phyloP scores from a whole-genome alignment of 2,329 filamentous ascomycete species.

The Cercospora zeae-maydis region DNA sequence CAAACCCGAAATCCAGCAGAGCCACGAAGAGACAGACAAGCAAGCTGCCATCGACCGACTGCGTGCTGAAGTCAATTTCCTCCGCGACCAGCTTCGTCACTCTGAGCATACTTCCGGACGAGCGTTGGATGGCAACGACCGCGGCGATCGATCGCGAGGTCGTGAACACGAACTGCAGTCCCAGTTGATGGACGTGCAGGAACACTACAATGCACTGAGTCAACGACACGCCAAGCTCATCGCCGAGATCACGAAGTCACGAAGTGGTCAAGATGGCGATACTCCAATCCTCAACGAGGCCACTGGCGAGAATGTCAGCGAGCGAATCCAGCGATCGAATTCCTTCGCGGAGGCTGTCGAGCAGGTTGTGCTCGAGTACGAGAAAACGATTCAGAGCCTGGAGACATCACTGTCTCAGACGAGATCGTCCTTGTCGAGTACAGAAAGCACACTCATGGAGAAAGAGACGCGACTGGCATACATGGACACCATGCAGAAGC shows the following conservation, averaged over 20 bases:
- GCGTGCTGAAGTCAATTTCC: slow-evolving; percentile 87
- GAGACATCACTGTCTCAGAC: slow-evolving; percentile 90
- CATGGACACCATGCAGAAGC: slow-evolving; percentile 83
- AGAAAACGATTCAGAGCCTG: slow-evolving; percentile 93
- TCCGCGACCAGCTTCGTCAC: slow-evolving; percentile 88
- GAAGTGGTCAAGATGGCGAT: slow-evolving; percentile 59
- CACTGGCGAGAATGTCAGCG: slow-evolving; percentile 73
- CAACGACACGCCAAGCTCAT: slow-evolving; percentile 94
- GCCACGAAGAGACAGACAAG: slow-evolving; percentile 85
- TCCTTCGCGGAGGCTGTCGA: slow-evolving; percentile 95
- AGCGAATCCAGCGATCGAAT: slow-evolving; percentile 88
- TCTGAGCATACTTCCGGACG: slow-evolving; percentile 66
- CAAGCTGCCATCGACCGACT: slow-evolving; percentile 89
- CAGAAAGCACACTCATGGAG: slow-evolving; percentile 83
- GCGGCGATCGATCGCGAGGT: slow-evolving; percentile 51
- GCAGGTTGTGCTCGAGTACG: slow-evolving; percentile 93
- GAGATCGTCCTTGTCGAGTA: slow-evolving; percentile 73
- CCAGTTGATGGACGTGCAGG: slow-evolving; percentile 85
- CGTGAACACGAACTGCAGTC: slow-evolving; percentile 88
- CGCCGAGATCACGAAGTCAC: slow-evolving; percentile 82
- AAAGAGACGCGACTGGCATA: slow-evolving; percentile 93
- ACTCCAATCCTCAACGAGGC: slow-evolving; percentile 59
- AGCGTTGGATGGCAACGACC: slow-evolving; percentile 63
- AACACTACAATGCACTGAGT: slow-evolving; percentile 89
- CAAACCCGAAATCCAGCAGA: slow-evolving; percentile 91